Percentiles rank a stretch among this genome's conserved stretches.
These are phyloP conservation scores for Neonectria hederae DNA, from an alignment of 2,329 filamentous ascomycete species.

Conservation along the genomic window DNA sequence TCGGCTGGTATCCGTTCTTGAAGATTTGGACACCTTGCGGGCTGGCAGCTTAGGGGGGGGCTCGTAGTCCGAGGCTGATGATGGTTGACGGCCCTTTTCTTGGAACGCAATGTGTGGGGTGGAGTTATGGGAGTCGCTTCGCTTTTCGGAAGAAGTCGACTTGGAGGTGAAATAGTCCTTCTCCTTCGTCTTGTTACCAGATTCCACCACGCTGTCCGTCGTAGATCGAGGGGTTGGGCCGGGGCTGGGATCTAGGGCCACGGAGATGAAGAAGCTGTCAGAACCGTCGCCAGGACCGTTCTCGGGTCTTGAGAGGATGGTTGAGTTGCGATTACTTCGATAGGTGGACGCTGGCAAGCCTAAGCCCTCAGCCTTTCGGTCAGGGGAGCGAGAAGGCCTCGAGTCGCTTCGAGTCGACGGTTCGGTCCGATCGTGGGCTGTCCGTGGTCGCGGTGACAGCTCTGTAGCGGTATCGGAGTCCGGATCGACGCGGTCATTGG, in stretches of 20 bases:
- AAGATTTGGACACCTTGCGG: conserved; percentile 53
- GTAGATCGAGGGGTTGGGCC: conserved; percentile 65
- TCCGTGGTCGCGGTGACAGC: conserved; percentile 70
- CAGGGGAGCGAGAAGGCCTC: conserved; percentile 63
- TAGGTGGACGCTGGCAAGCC: conserved; percentile 81
- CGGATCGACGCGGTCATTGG: conserved; percentile 65
- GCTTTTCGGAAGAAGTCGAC: conserved; percentile 55
- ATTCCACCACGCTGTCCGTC: conserved; percentile 57
- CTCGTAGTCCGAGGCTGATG: conserved; percentile 66
- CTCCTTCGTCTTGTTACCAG: conserved; percentile 57
- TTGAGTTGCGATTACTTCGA: conserved; percentile 79
- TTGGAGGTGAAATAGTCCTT: conserved; percentile 69
- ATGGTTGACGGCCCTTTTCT: conserved; percentile 74
- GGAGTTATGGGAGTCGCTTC: conserved; percentile 61
- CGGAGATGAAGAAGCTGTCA: conserved; percentile 79
- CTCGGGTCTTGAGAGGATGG: conserved; percentile 64
- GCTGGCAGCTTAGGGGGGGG: conserved; percentile 59
- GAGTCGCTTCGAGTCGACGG: conserved; percentile 65
- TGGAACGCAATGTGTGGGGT: conserved; percentile 94
- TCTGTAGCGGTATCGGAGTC: conserved; percentile 76
- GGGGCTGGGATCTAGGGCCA: conserved; percentile 77
- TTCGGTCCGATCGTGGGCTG: conserved; percentile 61
- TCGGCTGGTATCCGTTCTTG: conserved; percentile 53
- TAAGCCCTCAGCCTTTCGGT: conserved; percentile 67
- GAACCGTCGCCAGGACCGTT: conserved; percentile 61